These are phyloP conservation scores for Talaromyces sp. DNA, from an alignment of 2,329 filamentous ascomycete genomes.

Conservation along the genomic window DNA sequence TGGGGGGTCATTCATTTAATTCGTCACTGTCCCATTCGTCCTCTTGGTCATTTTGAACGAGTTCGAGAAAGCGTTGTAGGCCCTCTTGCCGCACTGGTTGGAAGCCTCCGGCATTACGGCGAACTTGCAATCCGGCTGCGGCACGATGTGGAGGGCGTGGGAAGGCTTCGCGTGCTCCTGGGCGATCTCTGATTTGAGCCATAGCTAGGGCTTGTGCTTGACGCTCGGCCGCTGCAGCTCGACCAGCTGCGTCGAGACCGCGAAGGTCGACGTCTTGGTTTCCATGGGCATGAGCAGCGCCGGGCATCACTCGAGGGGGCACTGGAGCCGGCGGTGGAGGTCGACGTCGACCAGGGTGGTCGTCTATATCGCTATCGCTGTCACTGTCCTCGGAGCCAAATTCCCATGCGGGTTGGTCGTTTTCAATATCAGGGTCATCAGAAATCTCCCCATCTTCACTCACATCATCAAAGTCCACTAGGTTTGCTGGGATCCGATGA, in stretches of 20 bases:
- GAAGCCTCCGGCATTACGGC: slow-evolving; percentile 5
- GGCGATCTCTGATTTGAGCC: slow-evolving; percentile 29
- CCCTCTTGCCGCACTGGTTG: slow-evolving; percentile 25
- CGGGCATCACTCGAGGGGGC: slow-evolving; percentile 29
- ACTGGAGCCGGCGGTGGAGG: slow-evolving; percentile 38
- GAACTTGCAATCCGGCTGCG: slow-evolving; percentile 10
- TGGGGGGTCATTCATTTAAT: slow-evolving; percentile 35
- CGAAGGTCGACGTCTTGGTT: slow-evolving; percentile 21
- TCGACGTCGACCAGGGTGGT: slow-evolving; percentile 17
- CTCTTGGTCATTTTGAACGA: slow-evolving; percentile 50
- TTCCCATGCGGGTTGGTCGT: slow-evolving; percentile 13
- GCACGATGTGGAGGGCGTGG: slow-evolving; percentile 13
- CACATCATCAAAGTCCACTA: slow-evolving; percentile 32
- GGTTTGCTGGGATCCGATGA: slow-evolving; percentile 35
- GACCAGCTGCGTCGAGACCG: slow-evolving; percentile 27
- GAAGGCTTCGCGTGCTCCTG: slow-evolving; percentile 16
- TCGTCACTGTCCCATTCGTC: slow-evolving; percentile 59
- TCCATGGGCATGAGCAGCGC: slow-evolving; percentile 21
- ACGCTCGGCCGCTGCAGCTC: slow-evolving; percentile 32
- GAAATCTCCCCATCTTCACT: slow-evolving; percentile 18
- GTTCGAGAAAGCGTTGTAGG: slow-evolving; percentile 48
- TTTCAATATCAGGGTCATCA: slow-evolving; percentile 17
- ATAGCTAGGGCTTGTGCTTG: slow-evolving; percentile 36
- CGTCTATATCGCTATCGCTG: slow-evolving; percentile 17
- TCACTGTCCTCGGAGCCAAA: slow-evolving; percentile 16